These are phyloP conservation scores for Solanum hybrid DNA, from an alignment of 305 asterid genomes.

Conservation along the genomic window DNA sequence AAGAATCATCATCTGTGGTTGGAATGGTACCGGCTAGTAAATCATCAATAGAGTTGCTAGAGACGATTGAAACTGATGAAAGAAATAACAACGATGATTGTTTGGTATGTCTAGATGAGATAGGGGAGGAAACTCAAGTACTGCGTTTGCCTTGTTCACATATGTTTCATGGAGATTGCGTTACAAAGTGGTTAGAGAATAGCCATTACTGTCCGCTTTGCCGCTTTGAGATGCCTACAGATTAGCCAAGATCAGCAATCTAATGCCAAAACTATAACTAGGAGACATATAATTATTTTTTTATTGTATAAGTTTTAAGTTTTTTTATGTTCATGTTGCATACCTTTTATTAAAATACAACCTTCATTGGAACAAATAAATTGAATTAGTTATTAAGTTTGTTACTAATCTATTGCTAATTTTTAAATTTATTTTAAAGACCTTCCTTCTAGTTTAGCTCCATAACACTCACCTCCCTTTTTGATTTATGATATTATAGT, in stretches of 20 bases:
- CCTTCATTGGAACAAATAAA: too few species aligned
- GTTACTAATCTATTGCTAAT: not conserved
- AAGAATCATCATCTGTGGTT: not conserved
- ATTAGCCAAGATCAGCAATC: not conserved
- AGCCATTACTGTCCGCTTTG: not conserved
- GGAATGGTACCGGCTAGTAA: not conserved
- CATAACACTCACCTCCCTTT: not conserved
- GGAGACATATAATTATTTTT: not conserved
- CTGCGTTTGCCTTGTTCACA: not conserved
- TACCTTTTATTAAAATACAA: too few species aligned
- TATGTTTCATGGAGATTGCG: not conserved
- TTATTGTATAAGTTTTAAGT: too few species aligned
- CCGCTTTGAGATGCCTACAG: not conserved
- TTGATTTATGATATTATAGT: too few species aligned
- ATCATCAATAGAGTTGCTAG: not conserved
- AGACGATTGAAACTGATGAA: not conserved
- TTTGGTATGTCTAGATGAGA: not conserved
- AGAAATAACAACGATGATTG: not conserved
- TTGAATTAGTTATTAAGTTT: not conserved
- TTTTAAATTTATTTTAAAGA: not conserved
- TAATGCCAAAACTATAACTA: not conserved
- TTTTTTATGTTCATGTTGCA: too few species aligned
- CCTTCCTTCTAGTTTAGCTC: not conserved
- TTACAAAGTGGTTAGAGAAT: not conserved
- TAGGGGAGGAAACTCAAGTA: not conserved